Conservation (phyloP, 2,329 filamentous ascomycete genomes). For the Ceratocystiopsis minuta region DNA sequence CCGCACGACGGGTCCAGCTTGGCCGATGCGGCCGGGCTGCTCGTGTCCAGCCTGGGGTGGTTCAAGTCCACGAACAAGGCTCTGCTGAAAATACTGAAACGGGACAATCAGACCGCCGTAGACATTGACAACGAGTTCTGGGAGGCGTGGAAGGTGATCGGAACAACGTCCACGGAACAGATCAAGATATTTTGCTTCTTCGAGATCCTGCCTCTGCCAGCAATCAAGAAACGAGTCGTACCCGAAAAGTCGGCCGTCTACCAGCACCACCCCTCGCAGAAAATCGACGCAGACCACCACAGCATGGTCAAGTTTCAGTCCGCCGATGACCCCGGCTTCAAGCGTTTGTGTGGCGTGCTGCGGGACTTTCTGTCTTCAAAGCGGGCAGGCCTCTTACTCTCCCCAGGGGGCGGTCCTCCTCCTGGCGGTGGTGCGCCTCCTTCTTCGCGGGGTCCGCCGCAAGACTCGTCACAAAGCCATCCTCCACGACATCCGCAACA, state of each 20-base stretch:
- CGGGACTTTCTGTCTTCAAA: neutral
- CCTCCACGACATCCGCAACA: no score
- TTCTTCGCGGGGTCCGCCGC: no score
- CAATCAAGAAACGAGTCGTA: neutral
- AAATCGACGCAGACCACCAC: neutral
- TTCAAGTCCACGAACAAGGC: neutral
- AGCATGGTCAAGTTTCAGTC: neutral
- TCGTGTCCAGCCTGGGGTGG: neutral
- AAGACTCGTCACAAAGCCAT: no score
- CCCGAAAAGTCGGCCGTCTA: constrained; percentile 1
- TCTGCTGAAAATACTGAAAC: neutral
- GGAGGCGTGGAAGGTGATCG: neutral
- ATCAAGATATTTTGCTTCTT: constrained; percentile 1
- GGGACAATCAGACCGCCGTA: neutral
- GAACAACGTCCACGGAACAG: neutral
- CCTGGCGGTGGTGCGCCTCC: no score
- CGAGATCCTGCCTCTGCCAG: neutral
- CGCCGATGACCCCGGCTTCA: neutral
- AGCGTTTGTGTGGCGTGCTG: neutral
- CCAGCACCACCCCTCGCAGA: neutral
- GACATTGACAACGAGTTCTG: constrained; percentile 1
- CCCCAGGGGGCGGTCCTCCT: neutral
- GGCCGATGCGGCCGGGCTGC: neutral
- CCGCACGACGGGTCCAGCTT: constrained; percentile 1
- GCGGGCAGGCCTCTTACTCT: neutral